These are phyloP conservation scores for Zymoseptoria ardabiliae DNA, from an alignment of 2,329 filamentous ascomycete species.

Conservation along the genomic window DNA sequence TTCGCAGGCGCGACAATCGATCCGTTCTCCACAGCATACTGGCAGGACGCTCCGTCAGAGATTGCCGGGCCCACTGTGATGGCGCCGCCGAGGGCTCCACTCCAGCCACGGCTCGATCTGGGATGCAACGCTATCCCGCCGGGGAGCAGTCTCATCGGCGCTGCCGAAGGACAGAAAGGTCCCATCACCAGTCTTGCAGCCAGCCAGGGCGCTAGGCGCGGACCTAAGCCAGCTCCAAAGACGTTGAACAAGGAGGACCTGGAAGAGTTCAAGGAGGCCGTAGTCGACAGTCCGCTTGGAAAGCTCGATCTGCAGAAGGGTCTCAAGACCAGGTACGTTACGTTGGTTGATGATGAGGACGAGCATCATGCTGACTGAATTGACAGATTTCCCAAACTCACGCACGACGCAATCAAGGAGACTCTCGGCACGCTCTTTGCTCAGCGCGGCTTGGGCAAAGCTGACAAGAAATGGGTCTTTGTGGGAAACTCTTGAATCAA, in stretches of 20 bases:
- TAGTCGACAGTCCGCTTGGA: conserved; percentile 64
- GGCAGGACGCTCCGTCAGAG: conserved; percentile 43
- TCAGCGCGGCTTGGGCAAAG: conserved; percentile 54
- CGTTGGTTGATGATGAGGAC: not conserved
- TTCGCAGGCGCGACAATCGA: conserved; percentile 56
- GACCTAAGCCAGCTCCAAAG: conserved; percentile 33
- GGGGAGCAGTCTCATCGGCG: conserved; percentile 21
- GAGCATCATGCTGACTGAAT: not conserved
- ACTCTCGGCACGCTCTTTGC: conserved; percentile 61
- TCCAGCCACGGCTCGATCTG: conserved; percentile 33
- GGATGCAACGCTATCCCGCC: conserved; percentile 12
- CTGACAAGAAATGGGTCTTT: conserved; percentile 56
- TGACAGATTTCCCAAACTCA: conserved; percentile 57
- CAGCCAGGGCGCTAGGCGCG: conserved; percentile 24
- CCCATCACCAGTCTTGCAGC: conserved; percentile 27
- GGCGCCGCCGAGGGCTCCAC: conserved; percentile 36
- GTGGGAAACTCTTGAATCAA: conserved; percentile 16
- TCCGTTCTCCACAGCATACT: conserved; percentile 77
- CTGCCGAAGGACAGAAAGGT: conserved; percentile 27
- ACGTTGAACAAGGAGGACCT: conserved; percentile 54
- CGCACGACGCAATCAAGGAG: conserved; percentile 62
- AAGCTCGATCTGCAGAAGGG: conserved; percentile 70
- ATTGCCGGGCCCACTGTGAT: conserved; percentile 16
- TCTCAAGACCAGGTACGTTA: conserved; percentile 58
- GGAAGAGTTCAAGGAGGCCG: conserved; percentile 59